Evolutionary conservation across 306 rosid species (phyloP), one percentile per base, ranked within the genome.

Genomic region (Vigna angularis): DNA sequence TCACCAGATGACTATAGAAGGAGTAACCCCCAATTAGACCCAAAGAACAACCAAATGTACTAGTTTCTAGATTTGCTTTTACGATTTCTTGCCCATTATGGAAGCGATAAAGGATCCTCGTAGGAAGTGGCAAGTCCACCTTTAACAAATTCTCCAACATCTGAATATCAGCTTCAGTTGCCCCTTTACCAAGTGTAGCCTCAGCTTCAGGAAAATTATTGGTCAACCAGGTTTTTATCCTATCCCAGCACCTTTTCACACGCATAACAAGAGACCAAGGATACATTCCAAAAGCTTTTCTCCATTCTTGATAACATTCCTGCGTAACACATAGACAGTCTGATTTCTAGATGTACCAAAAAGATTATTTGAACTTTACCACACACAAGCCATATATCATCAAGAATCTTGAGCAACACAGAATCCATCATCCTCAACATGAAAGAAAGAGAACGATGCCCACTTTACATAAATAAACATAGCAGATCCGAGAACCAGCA

Each of bases 11-110:
- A 3, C 3, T 1, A 86, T 95, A 92, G 74, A 81, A 92, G 17
- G 87, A 69, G 84, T 95, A 95, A 57, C 98, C 98, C 17, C 98
- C 98, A 32, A 95, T 92, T 32, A 95, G 83, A 38, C 98, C 98
- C 83, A 89, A 81, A 34, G 87, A 68, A 82, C 80, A 73, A 34
- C 88, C 89, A 73, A 15, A 51, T 11, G 82, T 18, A 74, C 72
- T 36, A 26, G 66, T 7, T 26, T 65, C 55, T 3, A 26, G 77
- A 78, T 86, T 73, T 59, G 22, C 62, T 8, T 70, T 64, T 17
- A 26, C 66, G 26, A 86, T 63, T 59, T 89, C 91, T 89, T 95
- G 98, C 65, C 98, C 98, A 72, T 95, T 82, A 32, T 81, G 89
- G 84, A 95, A 81, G 53, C 97, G 97, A 79, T 88, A 92, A 20